Conservation (phyloP, 805 yeast species). For the Wickerhamiella slavikovae region DNA sequence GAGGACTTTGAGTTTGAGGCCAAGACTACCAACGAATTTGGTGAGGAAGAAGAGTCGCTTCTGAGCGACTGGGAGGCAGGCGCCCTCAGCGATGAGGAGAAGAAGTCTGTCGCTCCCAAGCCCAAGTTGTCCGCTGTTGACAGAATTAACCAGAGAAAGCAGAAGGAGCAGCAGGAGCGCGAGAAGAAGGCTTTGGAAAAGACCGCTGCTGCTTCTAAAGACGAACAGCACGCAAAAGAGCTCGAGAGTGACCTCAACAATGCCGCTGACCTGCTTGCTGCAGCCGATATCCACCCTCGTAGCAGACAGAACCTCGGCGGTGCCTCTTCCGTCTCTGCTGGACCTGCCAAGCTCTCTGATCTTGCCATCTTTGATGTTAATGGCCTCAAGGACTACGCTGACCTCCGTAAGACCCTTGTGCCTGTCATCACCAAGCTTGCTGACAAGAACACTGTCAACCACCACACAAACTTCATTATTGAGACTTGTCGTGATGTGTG, state of each 20-base stretch:
- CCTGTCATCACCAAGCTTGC: constrained; percentile 41
- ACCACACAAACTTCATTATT: constrained; percentile 60
- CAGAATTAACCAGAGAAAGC: constrained; percentile 20
- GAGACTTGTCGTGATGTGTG: constrained; percentile 73
- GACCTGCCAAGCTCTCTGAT: constrained; percentile 19
- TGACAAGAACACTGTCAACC: constrained; percentile 33
- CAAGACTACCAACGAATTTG: constrained; percentile 61
- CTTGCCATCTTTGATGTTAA: constrained; percentile 61
- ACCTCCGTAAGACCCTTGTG: constrained; percentile 49
- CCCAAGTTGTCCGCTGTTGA: constrained; percentile 26
- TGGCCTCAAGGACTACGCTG: constrained; percentile 60
- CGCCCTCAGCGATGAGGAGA: constrained; percentile 43
- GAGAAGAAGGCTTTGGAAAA: constrained; percentile 25
- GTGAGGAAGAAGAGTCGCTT: constrained; percentile 55
- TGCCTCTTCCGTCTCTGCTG: constrained; percentile 18
- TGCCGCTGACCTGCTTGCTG: constrained; percentile 85
- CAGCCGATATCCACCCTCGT: constrained; percentile 22
- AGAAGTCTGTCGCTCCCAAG: constrained; percentile 22
- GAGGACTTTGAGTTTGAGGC: constrained; percentile 63
- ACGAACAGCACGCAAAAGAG: constrained; percentile 61
- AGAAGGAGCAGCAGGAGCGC: constrained; percentile 27
- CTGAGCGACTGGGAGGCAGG: constrained; percentile 83
- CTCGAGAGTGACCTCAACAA: constrained; percentile 69
- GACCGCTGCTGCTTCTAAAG: constrained; percentile 42
- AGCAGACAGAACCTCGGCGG: constrained; percentile 24